A percentile compares a stretch with the other conserved stretches of the same genome.
Conservation (phyloP, 495 filamentous ascomycete genomes). For the Penicillium tannophilum region DNA sequence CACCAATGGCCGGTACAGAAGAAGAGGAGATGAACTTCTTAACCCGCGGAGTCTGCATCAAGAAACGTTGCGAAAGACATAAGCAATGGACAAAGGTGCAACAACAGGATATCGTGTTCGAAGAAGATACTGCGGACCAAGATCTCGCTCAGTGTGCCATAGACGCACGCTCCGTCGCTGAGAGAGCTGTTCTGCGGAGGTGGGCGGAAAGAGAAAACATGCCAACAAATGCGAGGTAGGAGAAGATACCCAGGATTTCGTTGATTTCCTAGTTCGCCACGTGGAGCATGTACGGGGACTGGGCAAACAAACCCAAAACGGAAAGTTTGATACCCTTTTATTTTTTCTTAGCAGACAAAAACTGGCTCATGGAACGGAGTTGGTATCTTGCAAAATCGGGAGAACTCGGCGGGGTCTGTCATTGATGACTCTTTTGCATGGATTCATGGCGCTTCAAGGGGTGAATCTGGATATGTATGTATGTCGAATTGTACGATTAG, state of each 20-base stretch:
- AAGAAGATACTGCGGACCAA: slow-evolving; percentile 42
- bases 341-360: slow-evolving; percentile 20
- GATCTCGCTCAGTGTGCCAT: slow-evolving; percentile 46
- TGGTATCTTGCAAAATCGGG: slow-evolving; percentile 17
- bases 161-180: slow-evolving; percentile 49
- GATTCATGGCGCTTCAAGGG: slow-evolving; percentile 25
- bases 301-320: slow-evolving; percentile 4
- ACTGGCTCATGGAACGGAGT: slow-evolving; percentile 33
- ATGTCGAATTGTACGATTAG: slow-evolving; percentile 22
- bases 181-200: slow-evolving; percentile 49
- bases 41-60: slow-evolving; percentile 51
- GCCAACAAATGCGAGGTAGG: slow-evolving; percentile 21
- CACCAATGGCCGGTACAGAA: slow-evolving; percentile 34
- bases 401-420: slow-evolving; percentile 13
- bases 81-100: slow-evolving; percentile 55
- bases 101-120: slow-evolving; percentile 52
- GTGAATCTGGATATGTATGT: slow-evolving; percentile 10
- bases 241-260: neutral
- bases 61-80: slow-evolving; percentile 56
- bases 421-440: slow-evolving; percentile 17
- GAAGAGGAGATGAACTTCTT: slow-evolving; percentile 34
- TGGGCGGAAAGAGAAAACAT: slow-evolving; percentile 44
- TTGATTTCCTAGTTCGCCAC: neutral
- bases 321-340: slow-evolving; percentile 38
- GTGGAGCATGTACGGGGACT: neutral